A percentile compares a stretch with the other conserved stretches of the same genome.
Evolutionary conservation across 139 green algal genomes (phyloP).

Genomic region (Coccomyxa sp.): DNA sequence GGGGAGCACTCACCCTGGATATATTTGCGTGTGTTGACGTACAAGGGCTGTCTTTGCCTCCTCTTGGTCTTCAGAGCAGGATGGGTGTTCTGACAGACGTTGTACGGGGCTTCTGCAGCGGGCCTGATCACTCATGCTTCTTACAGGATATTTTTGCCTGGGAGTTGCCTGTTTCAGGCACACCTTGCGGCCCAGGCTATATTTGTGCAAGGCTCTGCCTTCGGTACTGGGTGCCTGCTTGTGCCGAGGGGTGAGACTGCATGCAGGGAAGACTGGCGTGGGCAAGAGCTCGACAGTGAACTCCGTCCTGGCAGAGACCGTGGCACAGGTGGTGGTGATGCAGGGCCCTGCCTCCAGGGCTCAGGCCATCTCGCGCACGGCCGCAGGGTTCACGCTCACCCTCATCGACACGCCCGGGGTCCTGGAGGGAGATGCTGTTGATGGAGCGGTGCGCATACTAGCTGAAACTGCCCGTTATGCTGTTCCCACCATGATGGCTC

Average conservation of each 20-base stretch:
- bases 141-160: not conserved
- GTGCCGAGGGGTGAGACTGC: no score
- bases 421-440: constrained; percentile 56
- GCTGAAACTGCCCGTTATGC: not conserved
- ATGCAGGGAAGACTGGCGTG: constrained; percentile 53
- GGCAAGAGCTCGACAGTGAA: constrained; percentile 74
- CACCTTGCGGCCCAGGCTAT: not conserved
- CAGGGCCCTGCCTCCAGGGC: constrained; percentile 41
- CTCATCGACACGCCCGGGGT: constrained; percentile 75
- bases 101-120: no score
- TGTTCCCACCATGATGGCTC: no score
- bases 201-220: not conserved
- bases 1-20: no score
- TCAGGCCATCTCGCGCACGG: constrained; percentile 24
- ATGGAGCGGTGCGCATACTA: constrained; percentile 22
- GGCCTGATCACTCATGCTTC: no score
- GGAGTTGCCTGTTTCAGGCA: not conserved
- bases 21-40: not conserved
- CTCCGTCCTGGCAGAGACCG: constrained; percentile 57
- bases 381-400: constrained; percentile 54
- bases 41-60: not conserved
- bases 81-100: not conserved
- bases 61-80: no score
- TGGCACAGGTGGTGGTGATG: constrained; percentile 38
- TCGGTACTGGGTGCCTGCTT: not conserved